Conservation (phyloP, 2,329 filamentous ascomycete genomes). For the Aspergillus awamori region DNA sequence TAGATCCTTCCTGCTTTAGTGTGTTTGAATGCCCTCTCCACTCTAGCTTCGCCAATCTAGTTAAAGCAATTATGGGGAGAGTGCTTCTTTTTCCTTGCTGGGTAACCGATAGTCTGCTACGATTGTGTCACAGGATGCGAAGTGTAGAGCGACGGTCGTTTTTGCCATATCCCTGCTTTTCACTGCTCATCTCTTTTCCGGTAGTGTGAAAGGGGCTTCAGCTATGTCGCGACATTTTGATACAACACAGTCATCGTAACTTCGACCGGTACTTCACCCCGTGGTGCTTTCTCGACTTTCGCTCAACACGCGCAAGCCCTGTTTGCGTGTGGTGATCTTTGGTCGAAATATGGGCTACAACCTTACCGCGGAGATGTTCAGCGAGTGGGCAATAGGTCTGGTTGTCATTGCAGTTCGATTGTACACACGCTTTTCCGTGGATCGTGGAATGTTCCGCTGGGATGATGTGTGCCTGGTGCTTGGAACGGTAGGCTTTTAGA, state of each 20-base stretch:
- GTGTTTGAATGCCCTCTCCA: not conserved
- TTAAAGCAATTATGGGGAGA: not conserved
- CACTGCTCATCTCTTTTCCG: not conserved
- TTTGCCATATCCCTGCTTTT: not conserved
- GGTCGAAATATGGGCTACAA: slow-evolving; percentile 19
- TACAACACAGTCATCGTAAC: not conserved
- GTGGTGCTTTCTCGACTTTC: not conserved
- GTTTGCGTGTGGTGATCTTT: not conserved
- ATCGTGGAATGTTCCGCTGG: slow-evolving; percentile 18
- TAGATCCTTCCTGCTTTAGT: not conserved
- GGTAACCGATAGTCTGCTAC: not conserved
- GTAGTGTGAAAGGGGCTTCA: not conserved
- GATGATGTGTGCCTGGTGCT: slow-evolving; percentile 21
- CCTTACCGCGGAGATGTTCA: slow-evolving; percentile 23
- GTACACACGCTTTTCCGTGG: slow-evolving; percentile 22
- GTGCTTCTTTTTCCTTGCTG: not conserved
- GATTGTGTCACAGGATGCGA: not conserved
- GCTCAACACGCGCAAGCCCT: not conserved
- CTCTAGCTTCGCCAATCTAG: not conserved
- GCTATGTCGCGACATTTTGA: not conserved
- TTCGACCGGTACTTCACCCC: not conserved
- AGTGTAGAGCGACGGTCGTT: not conserved
- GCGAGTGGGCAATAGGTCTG: slow-evolving; percentile 23
- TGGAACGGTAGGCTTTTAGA: slow-evolving; percentile 11
- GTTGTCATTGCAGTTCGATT: slow-evolving; percentile 21